Evolutionary conservation across 768 basidiomycete genomes (phyloP).

Genomic region (Leccinum imitatum): DNA sequence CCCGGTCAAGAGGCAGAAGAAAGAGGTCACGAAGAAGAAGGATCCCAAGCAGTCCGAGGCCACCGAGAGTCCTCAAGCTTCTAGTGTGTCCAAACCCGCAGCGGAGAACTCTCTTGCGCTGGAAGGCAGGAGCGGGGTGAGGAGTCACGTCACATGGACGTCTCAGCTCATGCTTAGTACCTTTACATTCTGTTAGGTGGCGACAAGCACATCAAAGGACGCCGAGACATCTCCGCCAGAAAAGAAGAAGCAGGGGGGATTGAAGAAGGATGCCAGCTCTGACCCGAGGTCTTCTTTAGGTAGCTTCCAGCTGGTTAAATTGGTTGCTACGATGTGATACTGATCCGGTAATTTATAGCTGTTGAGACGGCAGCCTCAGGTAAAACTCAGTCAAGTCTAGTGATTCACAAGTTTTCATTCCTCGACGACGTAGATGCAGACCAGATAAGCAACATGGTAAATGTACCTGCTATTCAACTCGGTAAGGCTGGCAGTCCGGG

Average conservation of each 20-base stretch:
- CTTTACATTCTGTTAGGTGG: conserved; percentile 11
- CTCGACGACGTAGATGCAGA: conserved; percentile 6
- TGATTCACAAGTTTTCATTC: neutral
- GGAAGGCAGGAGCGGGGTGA: conserved; percentile 14
- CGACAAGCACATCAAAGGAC: neutral
- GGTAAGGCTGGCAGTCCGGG: conserved; percentile 9
- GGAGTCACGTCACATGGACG: neutral
- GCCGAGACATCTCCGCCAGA: neutral
- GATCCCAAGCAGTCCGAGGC: conserved; percentile 1
- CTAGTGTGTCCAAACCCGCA: conserved; percentile 2
- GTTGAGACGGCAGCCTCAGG: conserved; percentile 7
- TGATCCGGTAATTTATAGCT: conserved; percentile 5
- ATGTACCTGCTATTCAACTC: conserved; percentile 3
- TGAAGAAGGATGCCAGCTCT: conserved; percentile 6
- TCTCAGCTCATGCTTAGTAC: conserved; percentile 1
- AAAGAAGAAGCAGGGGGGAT: conserved; percentile 9
- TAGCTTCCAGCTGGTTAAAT: conserved; percentile 5
- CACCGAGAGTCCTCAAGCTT: conserved; percentile 8
- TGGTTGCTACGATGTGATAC: neutral
- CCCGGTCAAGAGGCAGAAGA: conserved; percentile 22
- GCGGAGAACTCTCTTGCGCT: conserved; percentile 5
- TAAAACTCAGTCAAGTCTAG: neutral
- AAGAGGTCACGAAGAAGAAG: neutral
- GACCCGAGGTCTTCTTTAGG: conserved; percentile 7
- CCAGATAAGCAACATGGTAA: neutral